These are phyloP conservation scores for Multifurca ochricompacta DNA, from an alignment of 768 basidiomycete species.

Conservation along the genomic window DNA sequence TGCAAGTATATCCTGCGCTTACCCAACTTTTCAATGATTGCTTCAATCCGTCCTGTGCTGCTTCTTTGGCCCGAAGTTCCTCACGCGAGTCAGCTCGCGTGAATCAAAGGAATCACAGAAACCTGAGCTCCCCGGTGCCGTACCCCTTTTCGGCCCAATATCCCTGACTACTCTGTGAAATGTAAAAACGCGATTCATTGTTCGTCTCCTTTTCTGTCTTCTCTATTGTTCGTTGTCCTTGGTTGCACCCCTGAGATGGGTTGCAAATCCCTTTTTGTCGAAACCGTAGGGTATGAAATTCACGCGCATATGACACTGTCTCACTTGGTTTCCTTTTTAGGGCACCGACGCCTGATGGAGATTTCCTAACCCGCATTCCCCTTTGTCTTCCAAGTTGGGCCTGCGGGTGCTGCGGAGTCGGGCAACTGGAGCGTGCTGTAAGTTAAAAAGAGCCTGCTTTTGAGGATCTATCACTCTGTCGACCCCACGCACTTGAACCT, in stretches of 20 bases:
- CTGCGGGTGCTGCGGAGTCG: not conserved
- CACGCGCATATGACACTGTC: not conserved
- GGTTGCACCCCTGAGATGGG: not conserved
- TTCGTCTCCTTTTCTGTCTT: not conserved
- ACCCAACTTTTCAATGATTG: not conserved
- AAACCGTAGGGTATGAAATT: not conserved
- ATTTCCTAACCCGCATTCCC: conserved; percentile 12
- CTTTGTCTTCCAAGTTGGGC: conserved; percentile 15
- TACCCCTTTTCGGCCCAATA: not conserved
- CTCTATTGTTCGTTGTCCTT: conserved; percentile 11
- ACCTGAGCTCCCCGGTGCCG: not conserved
- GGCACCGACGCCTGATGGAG: conserved; percentile 2
- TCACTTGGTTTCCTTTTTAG: not conserved
- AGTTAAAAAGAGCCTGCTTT: conserved; percentile 6
- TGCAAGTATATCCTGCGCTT: not conserved
- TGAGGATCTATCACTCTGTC: not conserved
- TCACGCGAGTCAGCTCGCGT: conserved; percentile 13
- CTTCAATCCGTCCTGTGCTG: no score
- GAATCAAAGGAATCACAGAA: not conserved
- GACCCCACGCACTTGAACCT: not conserved
- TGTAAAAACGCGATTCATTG: not conserved
- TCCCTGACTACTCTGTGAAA: not conserved
- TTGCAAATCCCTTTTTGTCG: not conserved
- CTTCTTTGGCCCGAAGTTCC: not conserved
- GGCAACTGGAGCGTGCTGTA: not conserved